Base-by-base conservation (phyloP, 306 rosid species). In the Quercus robur region DNA sequence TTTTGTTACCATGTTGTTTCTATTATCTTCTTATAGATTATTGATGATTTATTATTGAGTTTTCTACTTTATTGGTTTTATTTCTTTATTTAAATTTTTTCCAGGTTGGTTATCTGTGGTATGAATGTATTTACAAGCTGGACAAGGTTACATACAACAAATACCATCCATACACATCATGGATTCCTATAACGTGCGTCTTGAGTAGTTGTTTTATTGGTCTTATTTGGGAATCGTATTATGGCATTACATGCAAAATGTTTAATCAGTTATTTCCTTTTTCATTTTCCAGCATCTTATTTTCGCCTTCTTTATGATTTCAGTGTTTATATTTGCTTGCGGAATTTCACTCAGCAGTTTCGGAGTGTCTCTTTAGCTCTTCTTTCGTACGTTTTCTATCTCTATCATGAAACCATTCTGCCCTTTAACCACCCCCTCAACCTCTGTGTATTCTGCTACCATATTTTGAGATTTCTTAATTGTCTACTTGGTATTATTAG, bases 121-220 rank as follows among this genome's bases (percentile, higher is more conserved):
- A 84, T 51, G 99, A 93, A 83, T 93, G 70, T 84, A 92, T 95
- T 74, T 95, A 93, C 90, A 95, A 93, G 92, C 88, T 95, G 84
- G 99, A 95, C 91, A 95, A 93, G 87, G 94, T 93, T 77, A n/a
- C 97, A 21, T 95, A 95, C 82, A 95, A 95, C 87, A 95, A 93
- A 80, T 81, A 85, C 46, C 99, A 95, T 85, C 99, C 99, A 17
- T 95, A 95, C 90, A 95, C 99, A 66, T 95, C 99, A 54, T 95
- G 99, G 99, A 95, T 95, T 84, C 99, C 97, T 31, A 95, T 95
- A 78, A 95, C 97, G 98, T 95, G 81, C 28, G 98, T 91, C 63
- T 74, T 77, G 19, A 66, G 54, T 61, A n/a, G 52, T 75, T 33
- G n/a, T 44, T 66, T 79, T 73, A 31, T 76, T 23, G 71, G 18